A percentile compares a stretch with the other conserved stretches of the same genome.
These are phyloP conservation scores for Ormosia emarginata DNA, from an alignment of 306 rosid genomes.

Conservation along the genomic window DNA sequence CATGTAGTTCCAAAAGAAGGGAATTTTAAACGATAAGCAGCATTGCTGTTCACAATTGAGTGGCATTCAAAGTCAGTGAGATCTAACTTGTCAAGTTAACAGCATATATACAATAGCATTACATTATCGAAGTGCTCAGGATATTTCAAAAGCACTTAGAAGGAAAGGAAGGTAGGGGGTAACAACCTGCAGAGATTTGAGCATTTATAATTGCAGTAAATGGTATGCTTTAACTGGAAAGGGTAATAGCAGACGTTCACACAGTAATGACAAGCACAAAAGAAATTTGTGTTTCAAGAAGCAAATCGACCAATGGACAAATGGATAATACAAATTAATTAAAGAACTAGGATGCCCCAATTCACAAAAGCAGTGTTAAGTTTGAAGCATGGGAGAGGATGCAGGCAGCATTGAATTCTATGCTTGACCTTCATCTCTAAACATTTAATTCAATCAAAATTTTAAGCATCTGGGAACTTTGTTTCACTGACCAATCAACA, in stretches of 20 bases:
- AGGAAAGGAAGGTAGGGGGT: not conserved
- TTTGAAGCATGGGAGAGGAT: not conserved
- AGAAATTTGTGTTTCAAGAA: not conserved
- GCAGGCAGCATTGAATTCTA: not conserved
- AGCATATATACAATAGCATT: not conserved
- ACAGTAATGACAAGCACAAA: not conserved
- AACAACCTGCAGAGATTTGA: not conserved
- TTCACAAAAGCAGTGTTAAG: not conserved
- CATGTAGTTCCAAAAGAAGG: not conserved
- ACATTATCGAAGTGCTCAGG: not conserved
- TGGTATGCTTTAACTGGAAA: not conserved
- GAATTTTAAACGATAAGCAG: not conserved
- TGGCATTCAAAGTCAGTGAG: not conserved
- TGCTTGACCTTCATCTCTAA: constrained; percentile 21
- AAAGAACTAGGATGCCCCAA: not conserved
- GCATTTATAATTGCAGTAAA: not conserved
- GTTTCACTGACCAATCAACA: constrained; percentile 13
- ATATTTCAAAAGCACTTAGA: not conserved
- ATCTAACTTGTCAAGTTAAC: not conserved
- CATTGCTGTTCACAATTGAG: not conserved
- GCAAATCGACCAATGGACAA: not conserved
- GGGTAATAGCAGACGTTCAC: not conserved
- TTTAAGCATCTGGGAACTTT: constrained; percentile 22
- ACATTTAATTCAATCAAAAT: constrained; percentile 23
- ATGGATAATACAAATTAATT: not conserved